Percentiles rank a stretch among this genome's conserved stretches.
Evolutionary conservation across 202 grass and related monocot species (phyloP).

Genomic region (Elaeis oleifera): DNA sequence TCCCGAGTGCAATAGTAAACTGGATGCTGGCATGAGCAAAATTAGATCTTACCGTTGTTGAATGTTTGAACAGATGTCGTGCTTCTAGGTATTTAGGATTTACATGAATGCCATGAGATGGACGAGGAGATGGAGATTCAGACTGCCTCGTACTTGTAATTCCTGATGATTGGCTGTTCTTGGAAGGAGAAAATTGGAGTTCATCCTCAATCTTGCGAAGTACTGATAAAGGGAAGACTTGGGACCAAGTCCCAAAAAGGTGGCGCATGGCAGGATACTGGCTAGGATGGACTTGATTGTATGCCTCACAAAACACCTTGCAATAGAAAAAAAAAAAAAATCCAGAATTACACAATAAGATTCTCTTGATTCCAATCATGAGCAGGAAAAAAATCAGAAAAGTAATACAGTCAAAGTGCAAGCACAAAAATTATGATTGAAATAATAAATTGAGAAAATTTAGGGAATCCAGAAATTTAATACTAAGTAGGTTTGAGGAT

Average conservation of each 20-base stretch:
- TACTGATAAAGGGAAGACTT: slow-evolving; percentile 64
- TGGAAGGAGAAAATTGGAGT: slow-evolving; percentile 71
- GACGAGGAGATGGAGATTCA: slow-evolving; percentile 57
- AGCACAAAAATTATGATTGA: too few species aligned
- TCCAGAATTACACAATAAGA: background rate
- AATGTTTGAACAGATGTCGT: slow-evolving; percentile 47
- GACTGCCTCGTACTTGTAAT: slow-evolving; percentile 27
- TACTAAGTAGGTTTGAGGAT: too few species aligned
- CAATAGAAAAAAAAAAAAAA: background rate
- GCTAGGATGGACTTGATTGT: slow-evolving; percentile 58
- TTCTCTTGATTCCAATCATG: too few species aligned
- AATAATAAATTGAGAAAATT: too few species aligned
- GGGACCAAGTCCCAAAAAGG: slow-evolving; percentile 84
- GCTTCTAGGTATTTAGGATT: slow-evolving; percentile 80
- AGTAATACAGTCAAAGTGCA: too few species aligned
- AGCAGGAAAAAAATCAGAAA: background rate
- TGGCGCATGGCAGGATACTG: slow-evolving; percentile 72
- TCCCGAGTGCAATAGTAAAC: too few species aligned
- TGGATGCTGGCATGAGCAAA: too few species aligned
- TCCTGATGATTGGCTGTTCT: slow-evolving; percentile 22
- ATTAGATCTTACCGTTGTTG: slow-evolving; percentile 36
- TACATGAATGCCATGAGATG: slow-evolving; percentile 79
- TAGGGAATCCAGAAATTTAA: too few species aligned
- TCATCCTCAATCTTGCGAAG: slow-evolving; percentile 67
- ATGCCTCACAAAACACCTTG: slow-evolving; percentile 59